These are phyloP conservation scores for Candida argentea DNA, from an alignment of 805 yeast species.

Conservation along the genomic window DNA sequence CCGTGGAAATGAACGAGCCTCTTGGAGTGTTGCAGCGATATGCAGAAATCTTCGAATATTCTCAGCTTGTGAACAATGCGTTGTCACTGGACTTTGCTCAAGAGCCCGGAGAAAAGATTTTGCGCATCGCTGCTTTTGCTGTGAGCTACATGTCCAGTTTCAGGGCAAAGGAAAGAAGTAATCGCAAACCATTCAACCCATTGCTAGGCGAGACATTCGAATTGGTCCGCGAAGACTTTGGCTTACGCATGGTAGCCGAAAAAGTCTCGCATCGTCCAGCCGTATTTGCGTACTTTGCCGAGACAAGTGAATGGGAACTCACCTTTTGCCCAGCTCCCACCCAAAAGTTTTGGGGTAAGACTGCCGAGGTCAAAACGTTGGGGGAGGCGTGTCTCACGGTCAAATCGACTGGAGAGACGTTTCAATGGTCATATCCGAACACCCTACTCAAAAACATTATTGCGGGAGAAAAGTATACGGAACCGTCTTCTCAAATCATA, in stretches of 20 bases:
- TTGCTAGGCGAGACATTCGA: slow-evolving; percentile 90
- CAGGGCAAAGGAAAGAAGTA: slow-evolving; percentile 63
- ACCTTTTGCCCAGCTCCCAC: slow-evolving; percentile 58
- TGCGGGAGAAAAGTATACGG: slow-evolving; percentile 92
- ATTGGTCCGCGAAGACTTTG: slow-evolving; percentile 73
- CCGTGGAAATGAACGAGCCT: slow-evolving; percentile 92
- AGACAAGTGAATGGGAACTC: slow-evolving; percentile 61
- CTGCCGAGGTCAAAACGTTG: slow-evolving; percentile 68
- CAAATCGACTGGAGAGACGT: slow-evolving; percentile 56
- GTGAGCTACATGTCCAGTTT: slow-evolving; percentile 60
- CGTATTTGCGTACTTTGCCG: slow-evolving; percentile 72
- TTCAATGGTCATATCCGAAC: slow-evolving; percentile 75
- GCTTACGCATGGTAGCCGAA: slow-evolving; percentile 67
- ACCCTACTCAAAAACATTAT: slow-evolving; percentile 76
- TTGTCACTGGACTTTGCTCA: slow-evolving; percentile 30
- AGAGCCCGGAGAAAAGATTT: slow-evolving; percentile 46
- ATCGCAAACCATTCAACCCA: slow-evolving; percentile 92
- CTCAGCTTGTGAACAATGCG: slow-evolving; percentile 56
- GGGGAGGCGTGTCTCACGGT: slow-evolving; percentile 57
- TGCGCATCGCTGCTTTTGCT: slow-evolving; percentile 76
- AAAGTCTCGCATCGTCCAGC: slow-evolving; percentile 86
- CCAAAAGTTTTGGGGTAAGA: slow-evolving; percentile 94
- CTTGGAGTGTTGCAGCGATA: slow-evolving; percentile 69
- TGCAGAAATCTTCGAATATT: slow-evolving; percentile 73
- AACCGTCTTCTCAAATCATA: slow-evolving; percentile 64